Percentiles rank a stretch among this genome's conserved stretches.
These are phyloP conservation scores for Haberlea rhodopensis DNA, from an alignment of 257 asterid species.

Conservation along the genomic window DNA sequence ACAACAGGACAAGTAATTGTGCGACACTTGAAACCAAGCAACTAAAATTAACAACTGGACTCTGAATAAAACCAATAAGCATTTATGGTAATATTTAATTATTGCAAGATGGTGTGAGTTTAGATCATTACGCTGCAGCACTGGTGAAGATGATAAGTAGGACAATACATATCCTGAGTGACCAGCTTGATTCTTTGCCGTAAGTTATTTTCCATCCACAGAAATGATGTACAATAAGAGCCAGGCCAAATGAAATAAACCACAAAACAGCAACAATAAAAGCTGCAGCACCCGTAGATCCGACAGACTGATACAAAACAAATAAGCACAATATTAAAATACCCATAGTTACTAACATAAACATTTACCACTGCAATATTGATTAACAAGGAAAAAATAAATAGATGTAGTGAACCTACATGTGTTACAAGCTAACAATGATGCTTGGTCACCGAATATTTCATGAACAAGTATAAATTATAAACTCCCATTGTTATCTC, in stretches of 20 bases:
- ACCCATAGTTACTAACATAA: not conserved
- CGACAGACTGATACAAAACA: constrained; percentile 62
- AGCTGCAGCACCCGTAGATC: constrained; percentile 83
- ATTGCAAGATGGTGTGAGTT: constrained; percentile 17
- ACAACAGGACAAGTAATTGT: not conserved
- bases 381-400: not conserved
- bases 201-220: constrained; percentile 75
- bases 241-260: constrained; percentile 85
- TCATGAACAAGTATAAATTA: too few relatives aligned
- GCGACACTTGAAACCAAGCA: not conserved
- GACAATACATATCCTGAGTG: constrained; percentile 59
- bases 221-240: constrained; percentile 60
- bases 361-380: not conserved
- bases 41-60: too few relatives aligned
- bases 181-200: constrained; percentile 45
- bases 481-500: not conserved
- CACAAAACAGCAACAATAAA: constrained; percentile 67
- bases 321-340: not conserved
- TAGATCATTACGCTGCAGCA: constrained; percentile 72
- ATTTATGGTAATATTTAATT: not conserved
- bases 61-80: not conserved
- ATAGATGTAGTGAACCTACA: not conserved
- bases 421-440: not conserved
- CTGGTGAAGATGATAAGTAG: constrained; percentile 71
- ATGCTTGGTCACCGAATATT: not conserved